Evolutionary conservation across 2,329 filamentous ascomycete species (phyloP), one percentile per base, ranked within the genome.

Genomic region (Byssochlamys sp.): DNA sequence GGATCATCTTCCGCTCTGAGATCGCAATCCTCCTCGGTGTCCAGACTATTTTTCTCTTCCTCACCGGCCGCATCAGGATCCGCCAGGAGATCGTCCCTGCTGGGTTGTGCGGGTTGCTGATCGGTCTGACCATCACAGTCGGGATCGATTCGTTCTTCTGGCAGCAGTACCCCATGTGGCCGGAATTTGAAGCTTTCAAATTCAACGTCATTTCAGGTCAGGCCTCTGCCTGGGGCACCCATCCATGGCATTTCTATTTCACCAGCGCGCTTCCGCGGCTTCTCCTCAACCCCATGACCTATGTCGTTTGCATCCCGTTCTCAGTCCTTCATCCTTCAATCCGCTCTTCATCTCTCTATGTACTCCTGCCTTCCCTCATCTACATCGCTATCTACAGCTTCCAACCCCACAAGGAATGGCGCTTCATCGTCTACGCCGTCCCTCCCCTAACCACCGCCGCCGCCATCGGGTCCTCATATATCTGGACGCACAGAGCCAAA

Each of bases 371-470:
- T 0, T 81, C 83, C 9, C 63, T 95, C 1, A 72, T 82, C 29
- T 99, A 91, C 71, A 79, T 95, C 24, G 81, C 81, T 3, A 72
- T 95, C 50, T 97, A 96, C 78, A 96, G 90, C 61, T 66, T 90
- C 54, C 88, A 96, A 60, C 91, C 92, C 0, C 94, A 99, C 77
- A 99, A 99, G 71, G 94, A 99, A 75, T 88, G 91, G 71, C 88
- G 94, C 19, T 99, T 99, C 78, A 86, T 99, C 64, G 85, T 97
- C 66, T 97, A 97, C 74, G 81, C 84, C 55, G 80, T 95, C 26
- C 94, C 94, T 0, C 80, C 87, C 0, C 77, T 97, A 29, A 96
- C 91, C 0, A 87, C 87, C 10, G 82, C 86, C 2, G 87, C 90
- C 0, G 86, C 90, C 2, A 79, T 90, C 3, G 86, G 85, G 24